Percentiles rank a stretch among this genome's conserved stretches.
Conservation (phyloP, 2,329 filamentous ascomycete genomes). For the Fusarium bactridioides region DNA sequence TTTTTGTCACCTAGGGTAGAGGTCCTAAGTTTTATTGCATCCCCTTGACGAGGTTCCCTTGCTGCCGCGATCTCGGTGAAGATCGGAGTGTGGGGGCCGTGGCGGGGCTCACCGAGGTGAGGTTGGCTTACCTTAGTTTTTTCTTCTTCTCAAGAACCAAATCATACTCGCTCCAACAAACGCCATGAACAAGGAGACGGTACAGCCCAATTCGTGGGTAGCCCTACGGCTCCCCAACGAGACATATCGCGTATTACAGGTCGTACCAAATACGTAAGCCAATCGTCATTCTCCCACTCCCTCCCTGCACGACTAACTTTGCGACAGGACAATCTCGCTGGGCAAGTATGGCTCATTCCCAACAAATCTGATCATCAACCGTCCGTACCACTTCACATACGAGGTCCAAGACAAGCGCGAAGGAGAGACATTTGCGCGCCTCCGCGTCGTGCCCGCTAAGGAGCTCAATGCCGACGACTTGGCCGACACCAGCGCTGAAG, state of each 20-base stretch:
- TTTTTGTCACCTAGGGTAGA: too few species aligned
- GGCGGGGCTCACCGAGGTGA: slow-evolving; percentile 45
- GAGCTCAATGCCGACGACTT: slow-evolving; percentile 87
- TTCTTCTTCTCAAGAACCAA: slow-evolving; percentile 26
- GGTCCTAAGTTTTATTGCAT: too few species aligned
- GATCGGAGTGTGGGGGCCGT: slow-evolving; percentile 29
- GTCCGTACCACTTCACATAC: slow-evolving; percentile 90
- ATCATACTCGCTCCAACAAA: slow-evolving; percentile 11
- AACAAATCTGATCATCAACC: slow-evolving; percentile 87
- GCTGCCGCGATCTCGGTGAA: slow-evolving; percentile 15
- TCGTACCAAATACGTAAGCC: slow-evolving; percentile 66
- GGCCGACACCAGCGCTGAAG: slow-evolving; percentile 51
- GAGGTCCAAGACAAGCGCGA: slow-evolving; percentile 79
- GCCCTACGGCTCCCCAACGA: slow-evolving; percentile 67
- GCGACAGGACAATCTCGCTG: slow-evolving; percentile 78
- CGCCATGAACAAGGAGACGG: slow-evolving; percentile 45
- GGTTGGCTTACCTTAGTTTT: slow-evolving; percentile 38
- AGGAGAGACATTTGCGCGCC: slow-evolving; percentile 68
- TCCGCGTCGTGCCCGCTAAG: slow-evolving; percentile 80
- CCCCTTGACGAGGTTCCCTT: not conserved
- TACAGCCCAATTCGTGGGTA: slow-evolving; percentile 67
- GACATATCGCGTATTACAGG: slow-evolving; percentile 63
- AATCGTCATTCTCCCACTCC: not conserved
- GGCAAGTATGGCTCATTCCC: slow-evolving; percentile 94
- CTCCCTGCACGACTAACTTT: slow-evolving; percentile 33